phyloP scores from a whole-genome alignment of 495 filamentous ascomycete species.

The Hypomontagnella submonticulosa region DNA sequence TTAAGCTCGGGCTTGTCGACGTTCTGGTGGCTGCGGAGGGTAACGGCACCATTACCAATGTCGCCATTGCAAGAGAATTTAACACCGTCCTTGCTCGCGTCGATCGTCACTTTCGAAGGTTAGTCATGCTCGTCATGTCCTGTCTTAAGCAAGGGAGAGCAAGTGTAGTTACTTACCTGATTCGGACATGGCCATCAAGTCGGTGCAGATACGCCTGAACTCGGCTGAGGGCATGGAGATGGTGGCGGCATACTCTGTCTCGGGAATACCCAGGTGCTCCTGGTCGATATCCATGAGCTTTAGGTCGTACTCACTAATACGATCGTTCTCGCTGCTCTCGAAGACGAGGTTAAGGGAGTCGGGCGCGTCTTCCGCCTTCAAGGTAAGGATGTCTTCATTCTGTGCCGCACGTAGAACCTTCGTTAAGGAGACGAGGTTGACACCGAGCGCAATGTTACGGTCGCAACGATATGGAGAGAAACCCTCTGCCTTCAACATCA shows the following conservation, averaged over 20 bases:
- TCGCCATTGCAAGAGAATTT: constrained; percentile 95
- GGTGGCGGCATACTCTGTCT: constrained; percentile 95
- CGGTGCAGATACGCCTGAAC: constrained; percentile 94
- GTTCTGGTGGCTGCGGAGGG: constrained; percentile 86
- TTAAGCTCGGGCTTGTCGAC: constrained; percentile 90
- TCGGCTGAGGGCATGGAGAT: constrained; percentile 88
- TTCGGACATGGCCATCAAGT: constrained; percentile 90
- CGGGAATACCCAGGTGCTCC: constrained; percentile 97
- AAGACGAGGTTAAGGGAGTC: constrained; percentile 96
- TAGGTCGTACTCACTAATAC: constrained; percentile 97
- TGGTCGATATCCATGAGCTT: constrained; percentile 99
- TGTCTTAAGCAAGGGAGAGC: constrained; percentile 6
- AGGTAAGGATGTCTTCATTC: constrained; percentile 92
- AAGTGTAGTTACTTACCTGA: constrained; percentile 71
- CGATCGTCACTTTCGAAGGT: constrained; percentile 80
- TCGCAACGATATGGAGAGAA: constrained; percentile 99
- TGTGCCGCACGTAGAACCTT: constrained; percentile 96
- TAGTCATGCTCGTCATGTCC: constrained; percentile 5
- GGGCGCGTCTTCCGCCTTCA: constrained; percentile 97
- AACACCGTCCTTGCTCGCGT: constrained; percentile 96
- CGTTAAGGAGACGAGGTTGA: constrained; percentile 95
- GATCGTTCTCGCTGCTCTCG: constrained; percentile 88
- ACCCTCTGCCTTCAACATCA: constrained; percentile 94
- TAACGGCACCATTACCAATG: constrained; percentile 94
- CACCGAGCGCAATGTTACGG: constrained; percentile 96